These are phyloP conservation scores for Beauveria varroae DNA, from an alignment of 2,329 filamentous ascomycete species.

Conservation along the genomic window DNA sequence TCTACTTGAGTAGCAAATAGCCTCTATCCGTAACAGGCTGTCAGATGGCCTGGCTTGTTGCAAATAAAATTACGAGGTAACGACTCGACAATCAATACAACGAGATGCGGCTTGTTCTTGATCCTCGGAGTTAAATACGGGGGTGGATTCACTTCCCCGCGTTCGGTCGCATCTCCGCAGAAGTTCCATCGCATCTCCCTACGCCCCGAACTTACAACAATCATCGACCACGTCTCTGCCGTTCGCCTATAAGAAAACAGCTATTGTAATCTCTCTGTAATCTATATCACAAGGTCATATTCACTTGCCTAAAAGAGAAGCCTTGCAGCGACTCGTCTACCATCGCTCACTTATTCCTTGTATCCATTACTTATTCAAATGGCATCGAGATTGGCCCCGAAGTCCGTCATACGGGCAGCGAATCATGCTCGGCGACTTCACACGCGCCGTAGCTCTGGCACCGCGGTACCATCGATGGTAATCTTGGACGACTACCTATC, in stretches of 20 bases:
- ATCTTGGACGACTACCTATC: slow-evolving; percentile 66
- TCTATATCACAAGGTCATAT: background rate
- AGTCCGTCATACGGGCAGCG: background rate
- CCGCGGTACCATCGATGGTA: slow-evolving; percentile 32
- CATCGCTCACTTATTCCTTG: background rate
- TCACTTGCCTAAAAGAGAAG: background rate
- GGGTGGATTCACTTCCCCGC: background rate
- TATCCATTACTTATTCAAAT: background rate
- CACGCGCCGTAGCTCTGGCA: background rate
- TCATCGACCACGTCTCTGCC: background rate
- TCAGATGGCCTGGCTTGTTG: background rate
- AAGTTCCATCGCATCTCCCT: background rate
- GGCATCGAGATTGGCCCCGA: background rate
- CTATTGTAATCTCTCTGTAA: background rate
- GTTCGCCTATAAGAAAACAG: background rate
- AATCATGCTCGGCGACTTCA: background rate
- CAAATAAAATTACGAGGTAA: background rate
- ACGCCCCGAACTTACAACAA: background rate
- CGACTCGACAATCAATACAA: background rate
- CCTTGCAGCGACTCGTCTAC: background rate
- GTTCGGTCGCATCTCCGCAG: slow-evolving; percentile 3
- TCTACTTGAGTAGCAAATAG: background rate
- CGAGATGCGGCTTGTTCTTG: background rate
- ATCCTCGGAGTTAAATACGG: background rate
- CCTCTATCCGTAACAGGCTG: background rate